phyloP scores from a whole-genome alignment of 768 basidiomycete species.

The Boletus rex-veris region DNA sequence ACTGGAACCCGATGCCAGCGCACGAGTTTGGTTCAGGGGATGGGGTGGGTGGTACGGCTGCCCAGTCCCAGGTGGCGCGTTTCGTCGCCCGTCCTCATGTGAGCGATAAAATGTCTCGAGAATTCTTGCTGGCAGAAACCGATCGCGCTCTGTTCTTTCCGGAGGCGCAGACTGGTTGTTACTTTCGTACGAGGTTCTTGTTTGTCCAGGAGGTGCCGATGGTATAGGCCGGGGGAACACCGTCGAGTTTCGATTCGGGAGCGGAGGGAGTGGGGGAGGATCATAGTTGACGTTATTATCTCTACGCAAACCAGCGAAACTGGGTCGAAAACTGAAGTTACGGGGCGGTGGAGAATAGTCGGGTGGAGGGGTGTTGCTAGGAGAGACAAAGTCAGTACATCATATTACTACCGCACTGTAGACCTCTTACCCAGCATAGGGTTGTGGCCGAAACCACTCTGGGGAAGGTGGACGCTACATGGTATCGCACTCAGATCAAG shows the following conservation, averaged over 20 bases:
- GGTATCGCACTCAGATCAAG: conserved; percentile 1
- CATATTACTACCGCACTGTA: background rate
- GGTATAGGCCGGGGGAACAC: conserved; percentile 9
- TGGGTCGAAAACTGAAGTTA: conserved; percentile 14
- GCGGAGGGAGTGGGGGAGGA: conserved; percentile 6
- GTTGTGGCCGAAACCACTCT: conserved; percentile 24
- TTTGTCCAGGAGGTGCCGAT: conserved; percentile 3
- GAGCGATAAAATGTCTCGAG: conserved; percentile 23
- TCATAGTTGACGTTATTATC: conserved; percentile 3
- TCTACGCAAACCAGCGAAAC: conserved; percentile 16
- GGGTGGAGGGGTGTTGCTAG: conserved; percentile 25
- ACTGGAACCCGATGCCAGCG: background rate
- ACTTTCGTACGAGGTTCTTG: conserved; percentile 15
- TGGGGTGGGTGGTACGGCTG: conserved; percentile 11
- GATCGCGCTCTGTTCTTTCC: conserved; percentile 25
- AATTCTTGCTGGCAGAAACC: conserved; percentile 21
- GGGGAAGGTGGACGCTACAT: conserved; percentile 25
- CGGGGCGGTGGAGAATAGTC: conserved; percentile 20
- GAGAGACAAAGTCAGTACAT: conserved; percentile 1
- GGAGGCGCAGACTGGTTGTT: conserved; percentile 5
- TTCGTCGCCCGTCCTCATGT: conserved; percentile 24
- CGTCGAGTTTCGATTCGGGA: conserved; percentile 10
- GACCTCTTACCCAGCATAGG: conserved; percentile 24
- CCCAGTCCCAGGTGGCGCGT: conserved; percentile 1
- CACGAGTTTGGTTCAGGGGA: conserved; percentile 2